phyloP scores from a whole-genome alignment of 345 rosid genomes.

The Streptanthus diversifolius region DNA sequence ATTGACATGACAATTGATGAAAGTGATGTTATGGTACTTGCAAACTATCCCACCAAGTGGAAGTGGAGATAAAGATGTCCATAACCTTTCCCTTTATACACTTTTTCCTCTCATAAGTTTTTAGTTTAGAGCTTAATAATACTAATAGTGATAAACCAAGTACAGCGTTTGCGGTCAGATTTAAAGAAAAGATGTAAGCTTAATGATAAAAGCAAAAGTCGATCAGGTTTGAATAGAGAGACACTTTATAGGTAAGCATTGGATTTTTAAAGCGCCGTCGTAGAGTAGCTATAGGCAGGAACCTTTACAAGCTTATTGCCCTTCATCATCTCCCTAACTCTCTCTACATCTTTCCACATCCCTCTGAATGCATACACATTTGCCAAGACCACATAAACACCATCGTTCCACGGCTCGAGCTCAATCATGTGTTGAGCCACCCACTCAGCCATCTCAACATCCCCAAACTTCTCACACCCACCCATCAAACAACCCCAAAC shows the following conservation, averaged over 20 bases:
- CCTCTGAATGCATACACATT: constrained; percentile 72
- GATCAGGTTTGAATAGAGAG: neutral
- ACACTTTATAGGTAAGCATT: neutral
- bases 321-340: constrained; percentile 61
- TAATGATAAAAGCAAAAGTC: neutral
- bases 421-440: constrained; percentile 62
- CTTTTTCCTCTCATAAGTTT: too few species aligned
- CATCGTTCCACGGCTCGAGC: constrained; percentile 82
- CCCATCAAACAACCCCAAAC: constrained; percentile 89
- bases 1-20: neutral
- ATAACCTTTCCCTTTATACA: too few species aligned
- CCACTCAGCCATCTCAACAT: constrained; percentile 80
- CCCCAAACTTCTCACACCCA: constrained; percentile 81
- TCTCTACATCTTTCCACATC: constrained; percentile 81
- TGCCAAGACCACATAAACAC: constrained; percentile 74
- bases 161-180: too few species aligned
- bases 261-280: neutral
- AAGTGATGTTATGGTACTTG: neutral
- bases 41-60: neutral
- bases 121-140: too few species aligned
- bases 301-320: constrained; percentile 47
- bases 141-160: too few species aligned
- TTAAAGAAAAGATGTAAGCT: neutral
- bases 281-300: constrained; percentile 64
- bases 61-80: neutral